Percentiles rank a stretch among this genome's conserved stretches.
Conservation (phyloP, 129 eudicot species). For the Calendula officinalis region DNA sequence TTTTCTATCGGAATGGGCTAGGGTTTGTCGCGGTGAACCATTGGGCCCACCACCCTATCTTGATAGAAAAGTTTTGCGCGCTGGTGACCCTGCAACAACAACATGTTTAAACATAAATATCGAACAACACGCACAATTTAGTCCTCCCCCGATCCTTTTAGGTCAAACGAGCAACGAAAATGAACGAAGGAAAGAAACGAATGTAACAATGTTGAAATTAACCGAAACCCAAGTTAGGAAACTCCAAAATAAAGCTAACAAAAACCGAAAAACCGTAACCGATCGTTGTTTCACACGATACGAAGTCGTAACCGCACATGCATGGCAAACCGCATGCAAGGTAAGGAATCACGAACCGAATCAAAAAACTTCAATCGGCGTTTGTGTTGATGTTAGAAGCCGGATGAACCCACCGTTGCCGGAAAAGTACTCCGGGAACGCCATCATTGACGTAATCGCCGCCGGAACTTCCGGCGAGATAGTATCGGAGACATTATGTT, state of each 20-base stretch:
- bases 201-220: conserved; percentile 37
- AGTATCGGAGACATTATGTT: conserved; percentile 38
- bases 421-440: conserved; percentile 56
- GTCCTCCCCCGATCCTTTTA: conserved; percentile 40
- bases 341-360: conserved; percentile 39
- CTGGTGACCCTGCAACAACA: conserved; percentile 25
- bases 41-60: conserved; percentile 33
- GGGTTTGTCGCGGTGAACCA: conserved; percentile 47
- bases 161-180: conserved; percentile 27
- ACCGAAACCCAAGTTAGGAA: conserved; percentile 33
- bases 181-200: conserved; percentile 34
- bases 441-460: conserved; percentile 50
- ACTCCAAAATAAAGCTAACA: conserved; percentile 42
- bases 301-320: conserved; percentile 52
- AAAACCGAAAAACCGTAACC: background rate
- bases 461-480: conserved; percentile 40
- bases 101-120: conserved; percentile 6
- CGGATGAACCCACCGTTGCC: conserved; percentile 59
- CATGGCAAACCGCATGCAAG: conserved; percentile 57
- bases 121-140: conserved; percentile 22
- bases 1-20: conserved; percentile 72
- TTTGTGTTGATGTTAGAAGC: conserved; percentile 38
- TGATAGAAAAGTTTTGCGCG: conserved; percentile 46
- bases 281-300: conserved; percentile 42
- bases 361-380: conserved; percentile 35